Base-by-base conservation (phyloP, 352 stramenopile species). In the Phytopythium cucurbitacearum region DNA sequence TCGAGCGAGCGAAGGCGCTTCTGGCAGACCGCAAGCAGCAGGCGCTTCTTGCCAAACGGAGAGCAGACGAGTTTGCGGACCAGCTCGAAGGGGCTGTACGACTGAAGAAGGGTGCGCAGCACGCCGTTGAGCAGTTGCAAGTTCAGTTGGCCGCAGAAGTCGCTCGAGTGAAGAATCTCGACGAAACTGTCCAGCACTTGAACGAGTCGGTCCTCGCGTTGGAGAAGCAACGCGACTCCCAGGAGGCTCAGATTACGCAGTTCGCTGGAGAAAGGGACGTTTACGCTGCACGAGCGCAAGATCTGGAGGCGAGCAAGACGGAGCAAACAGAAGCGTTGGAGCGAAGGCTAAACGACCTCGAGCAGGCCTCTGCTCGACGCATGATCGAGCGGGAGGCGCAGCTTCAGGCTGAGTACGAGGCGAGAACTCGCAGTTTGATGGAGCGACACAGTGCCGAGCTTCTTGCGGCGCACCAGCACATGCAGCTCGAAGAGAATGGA, bases 401-500 rank as follows among this genome's bases (percentile, higher is more conserved):
- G 21, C 33, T 87, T 1, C 56, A 67, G 11, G 46, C 57, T n/a
- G 70, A 85, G 37, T 56, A 69, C 60, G 74, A 85, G 12, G 12
- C 13, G 12, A 56, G 67, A 48, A 47, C 78, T 7, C 41, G 59
- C 7, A 57, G 73, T 37, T 28, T 85, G 36, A 70, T 76, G 57
- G 59, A 80, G 12, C 56, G 69, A 3, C 74, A 88, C 45, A 59
- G 65, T 3, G 39, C 51, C 3, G 74, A 87, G 40, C n/a, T 82
- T 0, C 28, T 65, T 5, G 51, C 56, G 7, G 47, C 69, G 11
- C 60, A 70, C 13, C 51, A 67, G 13, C 42, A 16, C 56, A 56
- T 11, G 10, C 42, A 59, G 5, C 52, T 28, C 21, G 21, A 28
- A 28, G 21, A 2, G 21, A 28, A 28, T 2, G 21, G 21, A 28